Base-by-base conservation (phyloP, 257 asterid species). In the Nicotiana benthamiana region DNA sequence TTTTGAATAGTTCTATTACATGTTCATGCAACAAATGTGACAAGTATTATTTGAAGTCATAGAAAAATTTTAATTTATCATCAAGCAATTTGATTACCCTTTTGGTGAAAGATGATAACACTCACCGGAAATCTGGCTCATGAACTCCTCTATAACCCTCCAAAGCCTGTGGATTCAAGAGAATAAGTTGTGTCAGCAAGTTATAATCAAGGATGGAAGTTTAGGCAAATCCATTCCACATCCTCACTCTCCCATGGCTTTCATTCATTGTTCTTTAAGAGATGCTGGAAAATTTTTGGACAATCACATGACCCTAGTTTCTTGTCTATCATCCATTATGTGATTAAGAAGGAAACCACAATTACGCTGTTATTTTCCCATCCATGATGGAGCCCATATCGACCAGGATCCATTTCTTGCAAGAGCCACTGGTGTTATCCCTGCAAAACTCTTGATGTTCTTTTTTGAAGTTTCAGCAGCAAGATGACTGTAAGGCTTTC, bases 311-410 rank as follows among this genome's bases (percentile, higher is more conserved):
- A 90, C 86, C 94, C 94, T 92, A 92, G n/a, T n/a, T 89, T 92
- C 95, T 90, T 83, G 97, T 68, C 86, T 87, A 91, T 89, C 97
- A 95, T 86, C 99, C 98, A 94, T 93, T 89, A 92, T 89, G 97
- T 91, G 96, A 94, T 90, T 93, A 94, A 94, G 87, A 96, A 96
- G 93, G 90, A 91, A 96, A 94, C 98, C 99, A 94, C 99, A 96
- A 96, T 96, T 96, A 96, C 99, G 95, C 98, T 96, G 99, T 94
- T 91, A 96, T 94, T 91, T 87, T 96, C 99, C 99, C 99, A 96
- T 93, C 98, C 97, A 88, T 90, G 99, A 88, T 87, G 99, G 86
- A 84, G 94, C 85, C 97, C 97, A 93, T 92, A 94, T 91, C 97
- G 97, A 80, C 98, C 94, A 86, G 89, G 97, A 88, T 94, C 98